Evolutionary conservation across 169 alveolate genomes (phyloP).

Genomic region (Plasmodium coatneyi): DNA sequence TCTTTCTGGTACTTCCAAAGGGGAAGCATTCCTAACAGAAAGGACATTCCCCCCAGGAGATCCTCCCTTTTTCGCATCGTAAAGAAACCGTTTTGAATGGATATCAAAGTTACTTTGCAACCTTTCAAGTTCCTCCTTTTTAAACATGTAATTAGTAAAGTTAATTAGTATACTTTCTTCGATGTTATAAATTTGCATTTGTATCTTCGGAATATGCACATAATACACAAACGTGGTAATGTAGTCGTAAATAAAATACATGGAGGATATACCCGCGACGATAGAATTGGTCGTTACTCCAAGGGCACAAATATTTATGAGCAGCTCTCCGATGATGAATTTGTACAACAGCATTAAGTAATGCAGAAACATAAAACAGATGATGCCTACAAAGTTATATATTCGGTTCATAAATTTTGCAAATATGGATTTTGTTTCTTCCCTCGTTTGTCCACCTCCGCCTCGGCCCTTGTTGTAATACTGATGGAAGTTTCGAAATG

Average conservation of each 20-base stretch:
- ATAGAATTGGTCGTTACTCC: conserved; percentile 71
- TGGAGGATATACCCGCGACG: conserved; percentile 66
- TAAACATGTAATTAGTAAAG: conserved; percentile 62
- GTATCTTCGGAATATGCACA: conserved; percentile 45
- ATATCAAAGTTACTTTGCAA: conserved; percentile 34
- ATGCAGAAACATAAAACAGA: conserved; percentile 15
- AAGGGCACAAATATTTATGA: conserved; percentile 58
- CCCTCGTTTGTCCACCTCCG: background rate
- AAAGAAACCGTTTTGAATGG: background rate
- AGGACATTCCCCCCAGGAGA: background rate
- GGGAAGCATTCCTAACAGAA: background rate
- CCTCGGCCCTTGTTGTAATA: background rate
- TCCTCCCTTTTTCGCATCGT: conserved; percentile 5
- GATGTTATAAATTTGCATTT: conserved; percentile 56
- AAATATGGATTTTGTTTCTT: background rate
- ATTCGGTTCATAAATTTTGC: background rate
- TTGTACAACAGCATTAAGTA: conserved; percentile 17
- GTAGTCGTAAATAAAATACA: conserved; percentile 57
- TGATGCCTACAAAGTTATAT: conserved; percentile 5
- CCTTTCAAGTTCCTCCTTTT: conserved; percentile 53
- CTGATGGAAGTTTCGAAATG: background rate
- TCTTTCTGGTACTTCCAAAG: background rate
- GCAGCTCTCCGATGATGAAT: conserved; percentile 27
- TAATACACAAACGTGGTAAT: conserved; percentile 44
- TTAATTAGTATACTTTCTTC: conserved; percentile 60